Base-by-base conservation (phyloP, 2,329 filamentous ascomycete species). In the Blumeriella jaapii region DNA sequence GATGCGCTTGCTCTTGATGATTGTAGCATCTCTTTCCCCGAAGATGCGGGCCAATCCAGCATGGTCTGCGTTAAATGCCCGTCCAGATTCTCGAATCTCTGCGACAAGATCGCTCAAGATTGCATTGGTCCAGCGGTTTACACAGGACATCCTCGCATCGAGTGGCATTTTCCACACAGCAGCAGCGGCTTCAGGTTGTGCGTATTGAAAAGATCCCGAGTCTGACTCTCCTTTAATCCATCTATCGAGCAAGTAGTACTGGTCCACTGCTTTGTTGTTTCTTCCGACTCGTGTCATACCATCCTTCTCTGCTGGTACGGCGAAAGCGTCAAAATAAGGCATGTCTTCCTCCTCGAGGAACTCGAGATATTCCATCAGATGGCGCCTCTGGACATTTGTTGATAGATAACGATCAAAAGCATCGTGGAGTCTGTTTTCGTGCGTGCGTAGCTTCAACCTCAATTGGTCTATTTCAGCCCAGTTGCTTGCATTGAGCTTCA, bases 281-380 rank as follows among this genome's bases (percentile, higher is more conserved):
- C 52, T 59, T 0, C 65, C 72, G 0, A 74, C 61, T 0, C 54
- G 39, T 0, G 29, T 47, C 59, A 70, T 74, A 0, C 63, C 69
- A 15, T 67, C 58, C 0, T 60, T 44, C 0, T 52, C 41, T 0
- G 58, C 41, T 0, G 75, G 72, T 0, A 76, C 41, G 1, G 50
- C 52, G 6, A 85, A 69, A 0, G 77, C 73, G 2, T 69, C 60
- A 47, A 67, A 73, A 40, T 70, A 79, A 0, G 58, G 52, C 0
- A 59, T 50, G 9, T 71, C 65, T 1, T 65, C 56, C 0, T 67
- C 61, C 0, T n/a, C n/a, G n/a, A 61, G 64, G 41, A 81, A 78
- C 34, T 69, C 65, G 0, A 71, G 55, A 20, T 59, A 58, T 1
- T 61, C 57, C 16, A 64, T 50, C 1, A 69, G 14, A 15, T 46